Evolutionary conservation across 257 asterid genomes (phyloP).

Genomic region (Solanum pimpinellifolium): DNA sequence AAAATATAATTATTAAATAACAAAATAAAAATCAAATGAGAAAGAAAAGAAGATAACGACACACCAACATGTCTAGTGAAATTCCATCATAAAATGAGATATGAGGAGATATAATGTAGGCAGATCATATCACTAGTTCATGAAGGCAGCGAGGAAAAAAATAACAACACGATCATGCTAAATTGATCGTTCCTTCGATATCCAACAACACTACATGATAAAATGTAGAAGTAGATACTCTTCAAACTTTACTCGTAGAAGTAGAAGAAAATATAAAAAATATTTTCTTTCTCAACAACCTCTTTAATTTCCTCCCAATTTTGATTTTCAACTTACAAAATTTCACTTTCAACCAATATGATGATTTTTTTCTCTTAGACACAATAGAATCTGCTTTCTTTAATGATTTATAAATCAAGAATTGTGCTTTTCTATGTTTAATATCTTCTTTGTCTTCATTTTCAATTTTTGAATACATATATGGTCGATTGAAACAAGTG

Average conservation of each 20-base stretch:
- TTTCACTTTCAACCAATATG: slow-evolving; percentile 36
- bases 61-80: fast-evolving
- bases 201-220: background rate
- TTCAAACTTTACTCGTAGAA: slow-evolving; percentile 10
- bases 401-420: slow-evolving; percentile 61
- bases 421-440: slow-evolving; percentile 49
- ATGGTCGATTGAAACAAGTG: slow-evolving; percentile 9
- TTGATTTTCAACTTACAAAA: slow-evolving; percentile 44
- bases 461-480: slow-evolving; percentile 40
- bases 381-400: slow-evolving; percentile 26
- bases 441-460: slow-evolving; percentile 48
- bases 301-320: slow-evolving; percentile 52
- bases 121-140: fast-evolving
- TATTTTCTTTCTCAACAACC: slow-evolving; percentile 33
- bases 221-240: background rate
- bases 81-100: fast-evolving
- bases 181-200: background rate
- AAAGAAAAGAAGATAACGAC: background rate
- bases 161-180: background rate
- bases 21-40: background rate
- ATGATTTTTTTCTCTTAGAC: slow-evolving; percentile 20
- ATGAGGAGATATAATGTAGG: fast-evolving
- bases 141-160: background rate
- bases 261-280: slow-evolving; percentile 14
- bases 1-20: background rate